Evolutionary conservation across 179 eudicot genomes (phyloP), one percentile per base, ranked within the genome.

Genomic region (Heliamphora pulchella): DNA sequence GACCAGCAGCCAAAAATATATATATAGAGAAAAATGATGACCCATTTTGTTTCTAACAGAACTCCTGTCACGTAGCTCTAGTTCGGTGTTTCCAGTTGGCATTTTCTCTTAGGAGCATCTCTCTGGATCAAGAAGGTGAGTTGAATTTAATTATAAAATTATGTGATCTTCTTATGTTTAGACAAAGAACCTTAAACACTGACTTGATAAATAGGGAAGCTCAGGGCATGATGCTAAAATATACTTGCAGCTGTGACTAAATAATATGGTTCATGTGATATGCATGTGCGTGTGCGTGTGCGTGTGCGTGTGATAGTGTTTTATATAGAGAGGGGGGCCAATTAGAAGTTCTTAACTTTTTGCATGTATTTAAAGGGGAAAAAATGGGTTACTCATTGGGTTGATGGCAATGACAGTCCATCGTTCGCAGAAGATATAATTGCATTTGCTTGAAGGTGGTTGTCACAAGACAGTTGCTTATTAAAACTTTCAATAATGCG

Each of bases 1-100:
- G 31, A 31, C 31, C 31, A 31, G 31, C 31, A 31, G 31, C 31
- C 31, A 31, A 31, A 31, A 31, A 31, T 31, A 31, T 31, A 31
- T 31, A 31, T 31, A 31, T 0, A 31, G 31, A 31, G 31, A 31
- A 31, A 31, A 31, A 64, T 74, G 80, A 47, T 80, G 51, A 44
- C 65, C 22, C 31, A 50, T 79, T 78, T 77, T 84, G 74, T 57
- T 81, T 78, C 67, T 82, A 62, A 75, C 98, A 94, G 98, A 88
- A 85, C 78, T 92, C 94, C 63, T 86, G 93, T 84, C 91, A 89
- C 43, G 75, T 82, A 86, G 92, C 90, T 75, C 87, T 94, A 70
- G 91, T 87, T 57, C 91, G 91, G 87, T 91, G 92, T 82, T 90
- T 94, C 86, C 98, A 94, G 91, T 82, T 92, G 79, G 98, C 98